These are phyloP conservation scores for Beauveria pseudobassiana DNA, from an alignment of 2,329 filamentous ascomycete genomes.

Conservation along the genomic window DNA sequence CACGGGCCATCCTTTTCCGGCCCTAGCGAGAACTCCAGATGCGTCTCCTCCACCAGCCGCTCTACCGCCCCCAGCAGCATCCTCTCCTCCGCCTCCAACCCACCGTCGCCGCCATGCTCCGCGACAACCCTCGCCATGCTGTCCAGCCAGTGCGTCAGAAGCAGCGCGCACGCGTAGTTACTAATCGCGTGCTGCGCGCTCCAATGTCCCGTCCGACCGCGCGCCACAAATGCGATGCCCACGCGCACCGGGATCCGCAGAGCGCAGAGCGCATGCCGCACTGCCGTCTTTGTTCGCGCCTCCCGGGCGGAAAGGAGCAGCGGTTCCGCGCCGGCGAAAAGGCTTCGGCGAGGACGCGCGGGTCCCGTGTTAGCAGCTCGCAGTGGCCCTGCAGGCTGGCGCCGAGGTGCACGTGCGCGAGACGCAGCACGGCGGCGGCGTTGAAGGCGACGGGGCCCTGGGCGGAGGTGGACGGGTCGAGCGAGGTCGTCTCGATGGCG, in stretches of 20 bases:
- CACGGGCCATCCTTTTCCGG: conserved; percentile 12
- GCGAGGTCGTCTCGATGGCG: conserved; percentile 39
- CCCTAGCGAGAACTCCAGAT: conserved; percentile 14
- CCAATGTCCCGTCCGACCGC: conserved; percentile 47
- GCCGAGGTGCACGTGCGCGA: conserved; percentile 23
- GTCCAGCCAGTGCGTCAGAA: conserved; percentile 36
- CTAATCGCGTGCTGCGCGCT: conserved; percentile 47
- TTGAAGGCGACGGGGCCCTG: conserved; percentile 46
- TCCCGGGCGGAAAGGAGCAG: conserved; percentile 28
- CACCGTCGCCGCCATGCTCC: neutral
- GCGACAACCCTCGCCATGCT: conserved; percentile 14
- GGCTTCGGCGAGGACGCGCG: conserved; percentile 23
- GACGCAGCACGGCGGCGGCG: conserved; percentile 20
- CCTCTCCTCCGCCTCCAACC: conserved; percentile 16
- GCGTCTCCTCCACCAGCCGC: conserved; percentile 20
- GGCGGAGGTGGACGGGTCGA: conserved; percentile 41
- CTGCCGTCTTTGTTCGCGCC: conserved; percentile 33
- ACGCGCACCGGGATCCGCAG: conserved; percentile 46
- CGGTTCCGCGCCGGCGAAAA: no score
- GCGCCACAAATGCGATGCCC: conserved; percentile 44
- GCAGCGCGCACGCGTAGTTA: conserved; percentile 42
- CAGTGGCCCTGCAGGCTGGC: conserved; percentile 22
- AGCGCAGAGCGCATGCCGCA: conserved; percentile 46
- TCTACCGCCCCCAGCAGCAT: conserved; percentile 17
- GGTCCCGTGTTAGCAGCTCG: conserved; percentile 38